These are phyloP conservation scores for Pyrenochaeta sp. DNA, from an alignment of 2,329 filamentous ascomycete species.

Conservation along the genomic window DNA sequence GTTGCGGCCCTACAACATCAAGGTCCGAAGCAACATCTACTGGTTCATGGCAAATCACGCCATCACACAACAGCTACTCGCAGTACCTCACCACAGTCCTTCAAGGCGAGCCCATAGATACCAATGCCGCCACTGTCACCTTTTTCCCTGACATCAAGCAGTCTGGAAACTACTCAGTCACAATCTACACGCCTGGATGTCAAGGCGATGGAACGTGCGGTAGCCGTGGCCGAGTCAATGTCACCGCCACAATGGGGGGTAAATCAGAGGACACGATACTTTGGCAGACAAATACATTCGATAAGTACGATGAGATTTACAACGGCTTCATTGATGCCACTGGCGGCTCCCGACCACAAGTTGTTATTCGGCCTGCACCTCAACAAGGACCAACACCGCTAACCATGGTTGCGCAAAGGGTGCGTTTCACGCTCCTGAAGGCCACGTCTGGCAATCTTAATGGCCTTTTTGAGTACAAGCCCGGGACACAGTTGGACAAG, in stretches of 20 bases:
- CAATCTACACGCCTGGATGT: constrained; percentile 93
- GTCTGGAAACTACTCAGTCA: constrained; percentile 90
- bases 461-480: constrained; percentile 88
- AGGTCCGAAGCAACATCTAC: constrained; percentile 66
- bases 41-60: constrained; percentile 76
- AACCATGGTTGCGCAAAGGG: constrained; percentile 87
- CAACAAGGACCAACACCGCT: constrained; percentile 66
- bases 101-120: constrained; percentile 61
- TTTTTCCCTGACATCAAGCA: constrained; percentile 87
- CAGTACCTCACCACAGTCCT: constrained; percentile 79
- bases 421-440: constrained; percentile 78
- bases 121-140: constrained; percentile 72
- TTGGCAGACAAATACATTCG: constrained; percentile 92
- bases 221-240: constrained; percentile 80
- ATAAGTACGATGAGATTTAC: constrained; percentile 96
- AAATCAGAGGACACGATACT: constrained; percentile 64
- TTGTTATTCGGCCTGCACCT: constrained; percentile 76
- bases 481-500: constrained; percentile 67
- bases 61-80: constrained; percentile 74
- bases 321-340: constrained; percentile 83
- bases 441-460: constrained; percentile 83
- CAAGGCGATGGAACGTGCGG: constrained; percentile 78
- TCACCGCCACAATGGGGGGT: constrained; percentile 74
- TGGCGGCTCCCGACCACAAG: constrained; percentile 78
- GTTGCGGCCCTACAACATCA: constrained; percentile 71